Conservation (phyloP, 495 filamentous ascomycete genomes). For the Talaromyces trachyspermus region DNA sequence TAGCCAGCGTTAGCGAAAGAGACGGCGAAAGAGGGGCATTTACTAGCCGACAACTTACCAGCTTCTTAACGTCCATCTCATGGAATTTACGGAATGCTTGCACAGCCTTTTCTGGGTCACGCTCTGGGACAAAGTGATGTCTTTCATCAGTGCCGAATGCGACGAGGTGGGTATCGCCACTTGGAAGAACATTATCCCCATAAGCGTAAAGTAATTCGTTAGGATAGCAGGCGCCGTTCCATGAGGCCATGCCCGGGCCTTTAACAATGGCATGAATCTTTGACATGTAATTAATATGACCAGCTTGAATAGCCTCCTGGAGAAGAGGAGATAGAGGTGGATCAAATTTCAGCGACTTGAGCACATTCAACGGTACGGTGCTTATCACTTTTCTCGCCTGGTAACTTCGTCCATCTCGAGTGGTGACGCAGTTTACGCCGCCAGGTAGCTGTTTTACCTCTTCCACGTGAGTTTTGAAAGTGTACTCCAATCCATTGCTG, state of each 20-base stretch:
- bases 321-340: slow-evolving; percentile 14
- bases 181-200: too few relatives aligned
- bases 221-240: slow-evolving; percentile 17
- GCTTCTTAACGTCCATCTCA: slow-evolving; percentile 6
- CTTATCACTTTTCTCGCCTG: slow-evolving; percentile 14
- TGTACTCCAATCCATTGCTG: slow-evolving; percentile 14
- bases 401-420: slow-evolving; percentile 13
- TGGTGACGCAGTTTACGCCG: slow-evolving; percentile 10
- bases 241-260: neutral
- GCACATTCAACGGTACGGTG: slow-evolving; percentile 18
- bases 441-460: slow-evolving; percentile 12
- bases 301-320: slow-evolving; percentile 12
- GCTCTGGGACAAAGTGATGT: too few relatives aligned
- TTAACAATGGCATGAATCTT: slow-evolving; percentile 20
- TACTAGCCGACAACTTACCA: slow-evolving; percentile 10
- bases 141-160: too few relatives aligned
- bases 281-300: slow-evolving; percentile 15
- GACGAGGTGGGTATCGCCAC: too few relatives aligned
- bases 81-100: slow-evolving; percentile 6
- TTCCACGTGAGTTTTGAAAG: slow-evolving; percentile 20
- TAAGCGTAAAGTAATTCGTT: too few relatives aligned
- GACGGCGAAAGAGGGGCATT: slow-evolving; percentile 5
- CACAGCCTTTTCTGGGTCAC: too few relatives aligned
- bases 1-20: slow-evolving; percentile 8
- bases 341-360: slow-evolving; percentile 14